Evolutionary conservation across 768 basidiomycete genomes (phyloP).

Genomic region (Mycena vulgaris): DNA sequence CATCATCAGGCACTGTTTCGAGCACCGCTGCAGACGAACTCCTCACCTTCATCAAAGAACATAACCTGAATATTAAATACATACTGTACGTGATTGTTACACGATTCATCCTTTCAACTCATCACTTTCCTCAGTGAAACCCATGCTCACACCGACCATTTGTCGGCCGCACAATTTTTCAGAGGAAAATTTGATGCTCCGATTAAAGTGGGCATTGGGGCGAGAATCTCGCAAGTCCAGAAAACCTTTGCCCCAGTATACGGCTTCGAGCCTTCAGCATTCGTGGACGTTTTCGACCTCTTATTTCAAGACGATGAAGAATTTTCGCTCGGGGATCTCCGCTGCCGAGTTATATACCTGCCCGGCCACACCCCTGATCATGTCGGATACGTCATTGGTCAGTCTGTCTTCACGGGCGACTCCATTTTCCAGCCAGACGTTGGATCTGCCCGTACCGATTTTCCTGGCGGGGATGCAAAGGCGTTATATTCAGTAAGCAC

Average conservation of each 20-base stretch:
- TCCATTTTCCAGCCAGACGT: conserved; percentile 59
- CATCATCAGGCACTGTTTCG: conserved; percentile 46
- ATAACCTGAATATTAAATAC: conserved; percentile 48
- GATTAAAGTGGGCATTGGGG: conserved; percentile 55
- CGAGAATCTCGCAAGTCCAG: conserved; percentile 52
- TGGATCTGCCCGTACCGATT: conserved; percentile 56
- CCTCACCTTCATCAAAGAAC: conserved; percentile 47
- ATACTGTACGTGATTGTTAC: conserved; percentile 47
- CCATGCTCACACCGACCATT: conserved; percentile 58
- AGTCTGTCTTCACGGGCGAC: conserved; percentile 56
- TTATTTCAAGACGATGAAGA: conserved; percentile 53
- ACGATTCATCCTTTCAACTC: background rate
- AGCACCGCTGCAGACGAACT: conserved; percentile 52
- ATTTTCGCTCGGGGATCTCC: conserved; percentile 49
- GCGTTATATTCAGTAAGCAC: conserved; percentile 48
- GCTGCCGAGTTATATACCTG: conserved; percentile 51
- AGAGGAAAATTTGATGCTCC: conserved; percentile 48
- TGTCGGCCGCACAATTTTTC: conserved; percentile 54
- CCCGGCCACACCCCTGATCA: conserved; percentile 58
- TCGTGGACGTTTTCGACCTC: conserved; percentile 50
- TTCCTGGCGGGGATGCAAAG: conserved; percentile 55
- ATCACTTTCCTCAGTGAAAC: conserved; percentile 46
- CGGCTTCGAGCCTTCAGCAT: conserved; percentile 43
- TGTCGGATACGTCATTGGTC: conserved; percentile 53
- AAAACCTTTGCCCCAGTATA: conserved; percentile 52